Percentiles rank a stretch among this genome's conserved stretches.
phyloP scores from a whole-genome alignment of 257 asterid species.

The Fraxinus quadrangulata region DNA sequence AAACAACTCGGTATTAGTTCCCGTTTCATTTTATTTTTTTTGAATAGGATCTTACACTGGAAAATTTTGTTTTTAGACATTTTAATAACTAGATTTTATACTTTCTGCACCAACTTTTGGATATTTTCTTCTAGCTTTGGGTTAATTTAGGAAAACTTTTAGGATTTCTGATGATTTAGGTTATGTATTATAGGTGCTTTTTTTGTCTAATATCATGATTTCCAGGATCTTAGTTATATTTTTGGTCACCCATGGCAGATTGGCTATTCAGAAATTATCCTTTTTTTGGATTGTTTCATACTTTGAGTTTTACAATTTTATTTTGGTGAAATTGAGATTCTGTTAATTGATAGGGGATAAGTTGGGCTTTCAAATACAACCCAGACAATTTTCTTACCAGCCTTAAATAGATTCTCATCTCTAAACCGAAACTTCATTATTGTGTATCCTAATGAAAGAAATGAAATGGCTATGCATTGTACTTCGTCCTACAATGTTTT shows the following conservation, averaged over 20 bases:
- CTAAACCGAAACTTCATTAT: neutral
- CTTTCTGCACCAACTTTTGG: constrained; percentile 15
- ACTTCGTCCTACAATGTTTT: neutral
- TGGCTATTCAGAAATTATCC: neutral
- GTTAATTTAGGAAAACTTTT: constrained; percentile 11
- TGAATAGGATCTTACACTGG: neutral
- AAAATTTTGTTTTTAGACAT: neutral
- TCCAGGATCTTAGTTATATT: neutral
- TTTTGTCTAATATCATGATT: neutral
- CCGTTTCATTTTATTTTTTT: neutral
- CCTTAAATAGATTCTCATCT: neutral
- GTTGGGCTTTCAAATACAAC: constrained; percentile 4
- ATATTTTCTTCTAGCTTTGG: constrained; percentile 27
- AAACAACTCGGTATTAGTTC: neutral
- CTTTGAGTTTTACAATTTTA: neutral
- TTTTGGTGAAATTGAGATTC: neutral
- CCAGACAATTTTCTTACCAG: constrained; percentile 7
- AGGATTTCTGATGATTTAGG: neutral
- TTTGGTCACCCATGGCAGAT: neutral
- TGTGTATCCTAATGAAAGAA: neutral
- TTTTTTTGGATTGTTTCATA: neutral
- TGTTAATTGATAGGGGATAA: constrained; percentile 14
- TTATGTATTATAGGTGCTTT: neutral
- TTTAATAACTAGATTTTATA: constrained; percentile 13
- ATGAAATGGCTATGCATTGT: neutral